Evolutionary conservation across 2,329 filamentous ascomycete genomes (phyloP).

Genomic region (Diaporthe batatas): DNA sequence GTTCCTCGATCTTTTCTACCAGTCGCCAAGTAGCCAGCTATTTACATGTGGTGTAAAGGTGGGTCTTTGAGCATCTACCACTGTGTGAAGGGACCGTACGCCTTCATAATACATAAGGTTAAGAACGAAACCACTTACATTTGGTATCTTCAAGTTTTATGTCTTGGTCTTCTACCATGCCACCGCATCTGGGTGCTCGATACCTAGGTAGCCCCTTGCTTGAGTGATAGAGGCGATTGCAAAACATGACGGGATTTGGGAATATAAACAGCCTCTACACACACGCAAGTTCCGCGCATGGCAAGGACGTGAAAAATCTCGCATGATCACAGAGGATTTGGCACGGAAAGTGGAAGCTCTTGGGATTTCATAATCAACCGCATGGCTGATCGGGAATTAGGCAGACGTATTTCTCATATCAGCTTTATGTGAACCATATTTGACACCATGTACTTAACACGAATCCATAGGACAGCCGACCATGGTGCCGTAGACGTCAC

Average conservation of each 20-base stretch:
- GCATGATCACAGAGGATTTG: background rate
- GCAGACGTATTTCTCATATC: background rate
- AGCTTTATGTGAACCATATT: background rate
- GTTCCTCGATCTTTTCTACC: background rate
- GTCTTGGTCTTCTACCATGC: background rate
- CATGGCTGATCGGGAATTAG: too few relatives aligned
- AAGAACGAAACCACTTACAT: too few relatives aligned
- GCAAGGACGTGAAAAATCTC: background rate
- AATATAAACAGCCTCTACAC: background rate
- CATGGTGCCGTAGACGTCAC: constrained; percentile 19
- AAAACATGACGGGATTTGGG: background rate
- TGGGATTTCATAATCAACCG: background rate
- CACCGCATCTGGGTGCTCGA: background rate
- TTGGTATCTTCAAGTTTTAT: background rate
- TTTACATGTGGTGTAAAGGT: background rate
- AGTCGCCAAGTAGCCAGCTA: background rate
- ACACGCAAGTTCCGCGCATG: background rate
- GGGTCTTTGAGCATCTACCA: too few relatives aligned
- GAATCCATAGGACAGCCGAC: constrained; percentile 20
- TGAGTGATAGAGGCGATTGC: background rate
- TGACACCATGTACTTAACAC: background rate
- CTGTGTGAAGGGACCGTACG: too few relatives aligned
- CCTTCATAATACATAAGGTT: too few relatives aligned
- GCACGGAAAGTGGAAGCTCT: background rate
- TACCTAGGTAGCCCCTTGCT: background rate